A percentile compares a stretch with the other conserved stretches of the same genome.
Conservation (phyloP, 2,329 filamentous ascomycete species). For the Achaetomium macrosporum region DNA sequence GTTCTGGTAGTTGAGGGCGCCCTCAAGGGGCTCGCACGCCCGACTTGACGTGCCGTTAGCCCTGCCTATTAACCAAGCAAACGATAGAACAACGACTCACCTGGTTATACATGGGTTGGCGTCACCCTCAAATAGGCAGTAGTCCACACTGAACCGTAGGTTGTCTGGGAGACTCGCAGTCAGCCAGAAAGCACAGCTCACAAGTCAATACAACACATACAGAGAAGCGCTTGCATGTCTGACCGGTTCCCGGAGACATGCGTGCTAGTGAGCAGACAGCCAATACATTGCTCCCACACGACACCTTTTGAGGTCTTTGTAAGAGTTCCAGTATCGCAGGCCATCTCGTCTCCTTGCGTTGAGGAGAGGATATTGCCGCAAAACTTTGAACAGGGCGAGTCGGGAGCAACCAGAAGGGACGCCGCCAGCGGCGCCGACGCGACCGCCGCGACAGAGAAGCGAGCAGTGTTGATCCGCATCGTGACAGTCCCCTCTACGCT, state of each 20-base stretch:
- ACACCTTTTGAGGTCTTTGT: conserved; percentile 34
- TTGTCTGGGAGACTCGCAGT: conserved; percentile 43
- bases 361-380: conserved; percentile 49
- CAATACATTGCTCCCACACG: conserved; percentile 47
- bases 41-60: conserved; percentile 36
- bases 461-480: conserved; percentile 16
- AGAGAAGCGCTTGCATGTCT: conserved; percentile 50
- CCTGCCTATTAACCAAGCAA: neutral
- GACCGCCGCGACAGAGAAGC: conserved; percentile 13
- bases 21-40: conserved; percentile 45
- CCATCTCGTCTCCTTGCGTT: conserved; percentile 43
- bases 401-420: conserved; percentile 39
- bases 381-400: conserved; percentile 44
- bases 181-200: neutral
- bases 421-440: conserved; percentile 20
- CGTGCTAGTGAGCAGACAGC: conserved; percentile 47
- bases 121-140: conserved; percentile 45
- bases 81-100: conserved; percentile 31
- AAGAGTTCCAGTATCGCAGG: conserved; percentile 41
- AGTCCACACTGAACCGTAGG: conserved; percentile 48
- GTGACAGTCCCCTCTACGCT: neutral
- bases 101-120: conserved; percentile 47
- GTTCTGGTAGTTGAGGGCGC: conserved; percentile 44
- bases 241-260: conserved; percentile 40
- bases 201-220: conserved; percentile 36